Percentiles rank a stretch among this genome's conserved stretches.
phyloP scores from a whole-genome alignment of 306 rosid genomes.

The Lathyrus tuberosus region DNA sequence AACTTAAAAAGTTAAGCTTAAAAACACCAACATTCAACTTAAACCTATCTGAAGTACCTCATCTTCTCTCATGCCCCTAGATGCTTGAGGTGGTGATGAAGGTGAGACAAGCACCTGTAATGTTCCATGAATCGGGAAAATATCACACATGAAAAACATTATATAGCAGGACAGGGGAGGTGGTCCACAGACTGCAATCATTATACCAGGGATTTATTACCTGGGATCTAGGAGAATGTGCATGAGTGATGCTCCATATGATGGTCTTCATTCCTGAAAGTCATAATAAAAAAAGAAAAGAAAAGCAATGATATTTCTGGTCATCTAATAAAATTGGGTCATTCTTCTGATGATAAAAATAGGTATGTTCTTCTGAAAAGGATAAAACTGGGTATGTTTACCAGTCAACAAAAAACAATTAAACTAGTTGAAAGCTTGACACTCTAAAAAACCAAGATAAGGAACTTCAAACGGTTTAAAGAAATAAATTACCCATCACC shows the following conservation, averaged over 20 bases:
- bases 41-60: constrained; percentile 63
- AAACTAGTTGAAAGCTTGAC: constrained; percentile 23
- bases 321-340: not conserved
- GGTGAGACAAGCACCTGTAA: constrained; percentile 80
- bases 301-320: constrained; percentile 21
- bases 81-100: constrained; percentile 72
- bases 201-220: constrained; percentile 48
- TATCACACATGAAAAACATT: constrained; percentile 54
- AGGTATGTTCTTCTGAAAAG: too few species aligned
- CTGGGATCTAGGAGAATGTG: constrained; percentile 93
- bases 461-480: constrained; percentile 30
- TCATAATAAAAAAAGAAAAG: not conserved
- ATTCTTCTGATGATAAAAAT: not conserved
- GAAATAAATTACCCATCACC: constrained; percentile 86
- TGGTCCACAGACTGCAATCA: constrained; percentile 32
- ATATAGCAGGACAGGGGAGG: constrained; percentile 39
- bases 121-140: constrained; percentile 55
- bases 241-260: constrained; percentile 98
- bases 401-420: constrained; percentile 2
- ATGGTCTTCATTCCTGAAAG: constrained; percentile 97
- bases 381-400: constrained; percentile 3
- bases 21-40: constrained; percentile 36
- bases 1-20: constrained; percentile 34
- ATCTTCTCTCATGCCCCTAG: constrained; percentile 97
- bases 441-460: constrained; percentile 5